Evolutionary conservation across 1,284 basidiomycete genomes (phyloP).

Genomic region (Ustilago loliicola): DNA sequence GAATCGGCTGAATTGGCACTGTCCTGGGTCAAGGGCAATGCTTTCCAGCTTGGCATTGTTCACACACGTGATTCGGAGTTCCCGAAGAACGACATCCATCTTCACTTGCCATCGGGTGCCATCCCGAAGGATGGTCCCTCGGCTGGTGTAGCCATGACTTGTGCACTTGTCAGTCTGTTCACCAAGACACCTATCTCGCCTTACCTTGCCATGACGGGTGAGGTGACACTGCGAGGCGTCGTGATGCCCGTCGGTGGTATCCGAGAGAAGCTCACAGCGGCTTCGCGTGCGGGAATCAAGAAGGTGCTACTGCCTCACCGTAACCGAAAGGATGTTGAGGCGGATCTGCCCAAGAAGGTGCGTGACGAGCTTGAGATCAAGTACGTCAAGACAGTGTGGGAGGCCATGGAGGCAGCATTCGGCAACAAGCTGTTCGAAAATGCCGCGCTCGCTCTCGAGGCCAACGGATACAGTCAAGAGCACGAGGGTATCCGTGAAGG

Average conservation of each 20-base stretch:
- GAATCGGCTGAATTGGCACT: slow-evolving; percentile 88
- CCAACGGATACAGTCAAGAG: slow-evolving; percentile 48
- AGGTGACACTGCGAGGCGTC: slow-evolving; percentile 65
- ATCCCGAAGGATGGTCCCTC: slow-evolving; percentile 89
- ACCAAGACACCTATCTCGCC: slow-evolving; percentile 76
- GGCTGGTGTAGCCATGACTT: slow-evolving; percentile 88
- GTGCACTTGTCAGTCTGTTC: slow-evolving; percentile 85
- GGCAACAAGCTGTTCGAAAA: slow-evolving; percentile 60
- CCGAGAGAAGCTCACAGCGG: slow-evolving; percentile 67
- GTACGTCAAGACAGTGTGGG: slow-evolving; percentile 82
- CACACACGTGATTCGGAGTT: slow-evolving; percentile 79
- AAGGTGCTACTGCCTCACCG: slow-evolving; percentile 85
- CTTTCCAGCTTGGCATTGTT: slow-evolving; percentile 84
- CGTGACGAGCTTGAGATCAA: slow-evolving; percentile 81
- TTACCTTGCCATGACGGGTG: slow-evolving; percentile 68
- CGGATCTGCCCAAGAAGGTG: slow-evolving; percentile 82
- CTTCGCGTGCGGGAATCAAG: slow-evolving; percentile 81
- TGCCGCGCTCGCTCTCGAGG: slow-evolving; percentile 52
- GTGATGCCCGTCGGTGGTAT: slow-evolving; percentile 69
- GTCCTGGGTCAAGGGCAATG: slow-evolving; percentile 78
- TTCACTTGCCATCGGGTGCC: slow-evolving; percentile 88
- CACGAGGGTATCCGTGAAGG: slow-evolving; percentile 61
- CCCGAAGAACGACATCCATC: slow-evolving; percentile 83
- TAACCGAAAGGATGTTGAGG: slow-evolving; percentile 86
- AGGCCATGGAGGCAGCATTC: slow-evolving; percentile 80